These are phyloP conservation scores for Penicillium turbatum DNA, from an alignment of 495 filamentous ascomycete species.

Conservation along the genomic window DNA sequence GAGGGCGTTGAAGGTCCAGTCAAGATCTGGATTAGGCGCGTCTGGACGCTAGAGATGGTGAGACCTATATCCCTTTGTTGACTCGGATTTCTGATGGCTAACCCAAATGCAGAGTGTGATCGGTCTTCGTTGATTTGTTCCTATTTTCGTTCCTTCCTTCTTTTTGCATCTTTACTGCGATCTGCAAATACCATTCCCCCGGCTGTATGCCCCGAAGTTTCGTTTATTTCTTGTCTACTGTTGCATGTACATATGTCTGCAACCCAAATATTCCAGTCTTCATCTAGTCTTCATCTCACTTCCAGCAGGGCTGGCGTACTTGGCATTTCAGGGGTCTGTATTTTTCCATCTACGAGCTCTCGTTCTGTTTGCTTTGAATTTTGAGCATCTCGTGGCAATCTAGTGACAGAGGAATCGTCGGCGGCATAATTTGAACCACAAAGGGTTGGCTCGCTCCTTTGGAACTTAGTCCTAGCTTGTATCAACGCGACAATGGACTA, in stretches of 20 bases:
- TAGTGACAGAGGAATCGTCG: too few relatives aligned
- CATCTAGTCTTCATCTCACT: constrained; percentile 7
- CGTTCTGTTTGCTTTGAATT: neutral
- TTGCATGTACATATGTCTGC: constrained; percentile 5
- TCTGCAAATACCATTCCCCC: constrained; percentile 26
- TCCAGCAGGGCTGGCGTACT: constrained; percentile 20
- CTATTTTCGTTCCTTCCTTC: constrained; percentile 12
- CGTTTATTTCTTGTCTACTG: constrained; percentile 3
- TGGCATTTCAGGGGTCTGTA: constrained; percentile 10
- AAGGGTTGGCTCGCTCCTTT: neutral
- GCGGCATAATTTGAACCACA: too few relatives aligned
- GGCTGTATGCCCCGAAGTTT: constrained; percentile 13
- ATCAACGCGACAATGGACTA: neutral
- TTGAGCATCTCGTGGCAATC: neutral
- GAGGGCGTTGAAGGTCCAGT: constrained; percentile 88
- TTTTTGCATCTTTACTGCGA: constrained; percentile 23
- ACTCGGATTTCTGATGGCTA: constrained; percentile 15
- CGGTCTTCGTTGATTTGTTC: constrained; percentile 63
- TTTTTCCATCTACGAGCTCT: neutral
- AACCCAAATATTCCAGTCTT: constrained; percentile 1
- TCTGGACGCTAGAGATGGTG: constrained; percentile 99
- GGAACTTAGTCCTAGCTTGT: neutral
- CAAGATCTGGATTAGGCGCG: constrained; percentile 96
- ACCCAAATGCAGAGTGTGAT: constrained; percentile 66
- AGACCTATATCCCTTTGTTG: constrained; percentile 15